These are phyloP conservation scores for Omphalotus guepiniiformis DNA, from an alignment of 768 basidiomycete genomes.

Conservation along the genomic window DNA sequence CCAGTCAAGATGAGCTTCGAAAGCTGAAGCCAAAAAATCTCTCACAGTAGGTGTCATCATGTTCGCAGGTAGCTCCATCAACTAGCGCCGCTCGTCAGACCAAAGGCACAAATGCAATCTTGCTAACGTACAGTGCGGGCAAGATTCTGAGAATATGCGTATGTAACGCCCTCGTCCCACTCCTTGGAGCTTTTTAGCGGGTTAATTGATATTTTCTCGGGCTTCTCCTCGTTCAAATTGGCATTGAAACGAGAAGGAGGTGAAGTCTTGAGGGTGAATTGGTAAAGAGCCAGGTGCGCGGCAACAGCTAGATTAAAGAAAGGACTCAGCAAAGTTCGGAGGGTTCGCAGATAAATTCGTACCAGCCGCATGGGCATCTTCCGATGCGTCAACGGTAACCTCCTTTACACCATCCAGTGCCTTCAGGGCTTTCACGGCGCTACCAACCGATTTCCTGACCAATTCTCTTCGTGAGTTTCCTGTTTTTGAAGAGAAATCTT, in stretches of 20 bases:
- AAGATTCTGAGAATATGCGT: slow-evolving; percentile 75
- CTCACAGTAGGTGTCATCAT: slow-evolving; percentile 78
- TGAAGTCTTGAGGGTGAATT: slow-evolving; percentile 75
- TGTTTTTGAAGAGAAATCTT: slow-evolving; percentile 43
- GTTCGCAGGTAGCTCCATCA: slow-evolving; percentile 85
- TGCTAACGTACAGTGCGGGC: slow-evolving; percentile 58
- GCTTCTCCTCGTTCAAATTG: slow-evolving; percentile 45
- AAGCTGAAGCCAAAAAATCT: slow-evolving; percentile 4
- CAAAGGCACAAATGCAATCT: background rate
- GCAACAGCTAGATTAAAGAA: slow-evolving; percentile 55
- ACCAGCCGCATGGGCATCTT: slow-evolving; percentile 80
- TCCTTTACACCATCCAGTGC: slow-evolving; percentile 56
- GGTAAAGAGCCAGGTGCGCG: slow-evolving; percentile 68
- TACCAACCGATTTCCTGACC: slow-evolving; percentile 67
- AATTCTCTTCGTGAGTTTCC: slow-evolving; percentile 54
- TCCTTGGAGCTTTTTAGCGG: slow-evolving; percentile 47
- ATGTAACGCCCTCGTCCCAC: slow-evolving; percentile 72
- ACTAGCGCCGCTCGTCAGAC: slow-evolving; percentile 31
- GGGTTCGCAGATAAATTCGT: slow-evolving; percentile 16
- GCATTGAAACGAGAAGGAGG: slow-evolving; percentile 66
- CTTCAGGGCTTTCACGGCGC: slow-evolving; percentile 66
- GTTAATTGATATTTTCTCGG: slow-evolving; percentile 44
- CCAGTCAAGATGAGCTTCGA: background rate
- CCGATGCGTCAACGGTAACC: slow-evolving; percentile 57
- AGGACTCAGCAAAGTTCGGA: background rate